Conservation (phyloP, 2,329 filamentous ascomycete species). For the Venturia carpophila region DNA sequence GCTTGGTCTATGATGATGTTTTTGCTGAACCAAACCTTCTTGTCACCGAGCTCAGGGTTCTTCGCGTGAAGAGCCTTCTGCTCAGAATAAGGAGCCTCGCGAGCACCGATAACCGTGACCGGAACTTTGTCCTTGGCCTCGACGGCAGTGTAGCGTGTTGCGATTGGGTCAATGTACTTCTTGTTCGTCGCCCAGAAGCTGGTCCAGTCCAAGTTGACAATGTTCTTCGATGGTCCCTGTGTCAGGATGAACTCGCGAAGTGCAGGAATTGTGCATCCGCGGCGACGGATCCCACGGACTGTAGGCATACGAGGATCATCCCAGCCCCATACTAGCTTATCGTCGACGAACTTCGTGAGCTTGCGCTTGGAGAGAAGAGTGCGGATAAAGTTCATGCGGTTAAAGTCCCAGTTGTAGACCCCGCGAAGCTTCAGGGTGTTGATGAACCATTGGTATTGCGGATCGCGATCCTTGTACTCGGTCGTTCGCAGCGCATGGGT, state of each 20-base stretch:
- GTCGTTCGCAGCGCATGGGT: slow-evolving; percentile 77
- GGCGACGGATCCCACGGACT: slow-evolving; percentile 67
- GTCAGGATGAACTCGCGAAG: slow-evolving; percentile 77
- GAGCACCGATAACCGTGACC: slow-evolving; percentile 59
- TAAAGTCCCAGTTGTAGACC: slow-evolving; percentile 80
- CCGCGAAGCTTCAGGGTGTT: slow-evolving; percentile 64
- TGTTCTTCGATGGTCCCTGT: slow-evolving; percentile 76
- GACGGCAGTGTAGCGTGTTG: slow-evolving; percentile 48
- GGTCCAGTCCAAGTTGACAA: slow-evolving; percentile 78
- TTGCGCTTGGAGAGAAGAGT: slow-evolving; percentile 83
- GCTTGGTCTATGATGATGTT: slow-evolving; percentile 77
- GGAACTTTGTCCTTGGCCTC: slow-evolving; percentile 62
- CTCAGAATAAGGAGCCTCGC: slow-evolving; percentile 41
- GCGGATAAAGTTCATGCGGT: slow-evolving; percentile 73
- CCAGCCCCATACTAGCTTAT: slow-evolving; percentile 72
- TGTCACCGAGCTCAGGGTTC: slow-evolving; percentile 74
- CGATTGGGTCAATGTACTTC: slow-evolving; percentile 44
- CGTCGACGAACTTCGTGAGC: slow-evolving; percentile 72
- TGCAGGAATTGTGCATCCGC: slow-evolving; percentile 71
- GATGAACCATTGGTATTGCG: slow-evolving; percentile 81
- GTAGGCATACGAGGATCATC: slow-evolving; percentile 84
- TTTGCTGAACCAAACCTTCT: slow-evolving; percentile 73
- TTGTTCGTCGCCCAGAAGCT: slow-evolving; percentile 49
- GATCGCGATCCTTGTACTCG: slow-evolving; percentile 81
- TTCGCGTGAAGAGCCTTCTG: slow-evolving; percentile 85